Conservation (phyloP, 495 filamentous ascomycete species). For the Aspergillus kassunensis region DNA sequence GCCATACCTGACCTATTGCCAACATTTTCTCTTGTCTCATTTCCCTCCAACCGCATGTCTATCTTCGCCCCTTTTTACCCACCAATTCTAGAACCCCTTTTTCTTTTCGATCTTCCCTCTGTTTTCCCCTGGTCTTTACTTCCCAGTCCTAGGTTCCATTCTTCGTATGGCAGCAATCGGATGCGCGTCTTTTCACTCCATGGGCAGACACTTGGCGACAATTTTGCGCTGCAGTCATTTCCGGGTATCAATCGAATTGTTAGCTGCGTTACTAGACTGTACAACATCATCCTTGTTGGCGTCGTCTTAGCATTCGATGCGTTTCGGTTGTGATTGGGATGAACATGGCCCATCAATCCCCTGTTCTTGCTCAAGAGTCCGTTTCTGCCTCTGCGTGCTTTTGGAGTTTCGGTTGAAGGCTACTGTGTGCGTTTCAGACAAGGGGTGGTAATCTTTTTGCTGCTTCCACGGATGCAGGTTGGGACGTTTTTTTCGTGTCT, state of each 20-base stretch:
- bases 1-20: constrained; percentile 37
- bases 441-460: background rate
- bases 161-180: constrained; percentile 36
- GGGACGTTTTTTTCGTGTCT: constrained; percentile 11
- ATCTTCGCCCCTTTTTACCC: constrained; percentile 12
- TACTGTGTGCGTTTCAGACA: constrained; percentile 8
- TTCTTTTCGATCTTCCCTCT: constrained; percentile 14
- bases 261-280: constrained; percentile 31
- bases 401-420: constrained; percentile 19
- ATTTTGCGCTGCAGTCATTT: constrained; percentile 38
- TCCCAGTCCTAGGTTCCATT: constrained; percentile 30
- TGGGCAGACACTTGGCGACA: constrained; percentile 52
- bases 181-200: constrained; percentile 38
- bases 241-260: constrained; percentile 43
- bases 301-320: constrained; percentile 20
- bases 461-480: constrained; percentile 1
- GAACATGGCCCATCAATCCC: constrained; percentile 4
- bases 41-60: constrained; percentile 10
- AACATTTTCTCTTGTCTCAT: background rate
- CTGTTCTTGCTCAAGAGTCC: constrained; percentile 9
- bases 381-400: constrained; percentile 19
- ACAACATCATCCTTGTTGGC: constrained; percentile 28
- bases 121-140: constrained; percentile 15
- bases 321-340: constrained; percentile 10
- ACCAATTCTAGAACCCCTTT: constrained; percentile 7